Percentiles rank a stretch among this genome's conserved stretches.
Conservation (phyloP, 768 basidiomycete genomes). For the Leucogyrophana mollusca region DNA sequence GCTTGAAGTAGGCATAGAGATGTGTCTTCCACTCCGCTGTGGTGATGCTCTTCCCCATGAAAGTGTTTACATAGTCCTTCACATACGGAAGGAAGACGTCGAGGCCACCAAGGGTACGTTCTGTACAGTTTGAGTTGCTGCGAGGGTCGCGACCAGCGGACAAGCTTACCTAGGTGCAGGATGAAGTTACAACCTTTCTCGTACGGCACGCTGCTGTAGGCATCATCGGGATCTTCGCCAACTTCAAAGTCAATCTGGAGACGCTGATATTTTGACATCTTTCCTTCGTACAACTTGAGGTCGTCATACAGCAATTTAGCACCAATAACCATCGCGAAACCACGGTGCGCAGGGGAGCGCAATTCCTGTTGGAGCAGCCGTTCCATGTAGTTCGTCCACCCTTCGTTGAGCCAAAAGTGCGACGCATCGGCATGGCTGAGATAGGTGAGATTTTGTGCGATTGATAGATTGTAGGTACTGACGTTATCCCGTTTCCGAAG, state of each 20-base stretch:
- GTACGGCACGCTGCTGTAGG: slow-evolving; percentile 75
- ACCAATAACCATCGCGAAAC: slow-evolving; percentile 79
- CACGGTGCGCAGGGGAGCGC: slow-evolving; percentile 73
- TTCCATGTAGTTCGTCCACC: slow-evolving; percentile 94
- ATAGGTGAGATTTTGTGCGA: neutral
- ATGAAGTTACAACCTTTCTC: slow-evolving; percentile 91
- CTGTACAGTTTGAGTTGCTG: slow-evolving; percentile 30
- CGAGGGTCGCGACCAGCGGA: neutral
- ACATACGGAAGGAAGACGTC: slow-evolving; percentile 85
- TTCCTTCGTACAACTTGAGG: slow-evolving; percentile 54
- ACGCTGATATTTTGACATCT: slow-evolving; percentile 69
- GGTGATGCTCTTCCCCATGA: slow-evolving; percentile 79
- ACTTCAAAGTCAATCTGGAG: slow-evolving; percentile 73
- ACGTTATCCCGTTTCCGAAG: slow-evolving; percentile 92
- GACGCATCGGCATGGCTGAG: slow-evolving; percentile 64
- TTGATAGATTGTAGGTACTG: slow-evolving; percentile 14
- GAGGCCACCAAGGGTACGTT: slow-evolving; percentile 75
- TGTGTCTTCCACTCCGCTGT: slow-evolving; percentile 84
- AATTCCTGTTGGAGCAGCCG: slow-evolving; percentile 70
- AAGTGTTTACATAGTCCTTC: slow-evolving; percentile 78
- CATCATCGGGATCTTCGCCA: slow-evolving; percentile 78
- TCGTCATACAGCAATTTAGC: slow-evolving; percentile 70
- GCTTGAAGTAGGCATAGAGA: slow-evolving; percentile 66
- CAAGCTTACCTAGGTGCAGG: slow-evolving; percentile 67
- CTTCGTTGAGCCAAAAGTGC: slow-evolving; percentile 90